Evolutionary conservation across 2,329 filamentous ascomycete species (phyloP), one percentile per base, ranked within the genome.

Genomic region (Aspergillus novoparasiticus): DNA sequence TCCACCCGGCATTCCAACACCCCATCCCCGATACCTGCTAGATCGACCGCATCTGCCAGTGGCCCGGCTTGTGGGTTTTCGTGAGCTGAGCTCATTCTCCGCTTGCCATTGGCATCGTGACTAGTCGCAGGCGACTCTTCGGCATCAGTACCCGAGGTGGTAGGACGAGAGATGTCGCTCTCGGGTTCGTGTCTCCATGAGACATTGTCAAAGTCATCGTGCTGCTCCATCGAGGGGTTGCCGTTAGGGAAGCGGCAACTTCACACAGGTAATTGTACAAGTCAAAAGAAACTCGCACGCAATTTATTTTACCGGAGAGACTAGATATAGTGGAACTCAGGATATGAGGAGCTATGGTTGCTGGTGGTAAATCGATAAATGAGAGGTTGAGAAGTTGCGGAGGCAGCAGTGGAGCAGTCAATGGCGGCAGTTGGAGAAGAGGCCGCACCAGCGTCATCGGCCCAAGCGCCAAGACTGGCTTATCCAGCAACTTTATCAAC

Each of bases 1-100:
- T 88, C 87, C 21, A 99, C 94, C 21, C 83, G 88, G 76, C 94
- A 97, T 74, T 96, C 91, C 50, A 99, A 85, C 61, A 87, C 85
- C 69, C 96, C 94, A 68, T 88, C 84, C 43, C 84, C 85, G 64
- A 89, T 89, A 59, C 91, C 82, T 53, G 87, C 87, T 58, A 88
- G 79, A 72, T 91, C 89, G 62, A 85, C 81, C 30, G 81, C 78
- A 59, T 86, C 83, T 45, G 84, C 82, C 64, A 84, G 76, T 34
- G 82, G 74, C 21, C 81, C 84, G 26, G 82, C 82, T 72, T 84
- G 82, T 62, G 77, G 75, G 75, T 80, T 76, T 75, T 82, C 78
- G 69, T 75, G 73, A 21, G 77, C 74, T 63, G 79, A 75, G 75
- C 78, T 80, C 79, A 81, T 74, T 77, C 73, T 78, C 75, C 79